These are phyloP conservation scores for Salvia hispanica DNA, from an alignment of 257 asterid species.

Conservation along the genomic window DNA sequence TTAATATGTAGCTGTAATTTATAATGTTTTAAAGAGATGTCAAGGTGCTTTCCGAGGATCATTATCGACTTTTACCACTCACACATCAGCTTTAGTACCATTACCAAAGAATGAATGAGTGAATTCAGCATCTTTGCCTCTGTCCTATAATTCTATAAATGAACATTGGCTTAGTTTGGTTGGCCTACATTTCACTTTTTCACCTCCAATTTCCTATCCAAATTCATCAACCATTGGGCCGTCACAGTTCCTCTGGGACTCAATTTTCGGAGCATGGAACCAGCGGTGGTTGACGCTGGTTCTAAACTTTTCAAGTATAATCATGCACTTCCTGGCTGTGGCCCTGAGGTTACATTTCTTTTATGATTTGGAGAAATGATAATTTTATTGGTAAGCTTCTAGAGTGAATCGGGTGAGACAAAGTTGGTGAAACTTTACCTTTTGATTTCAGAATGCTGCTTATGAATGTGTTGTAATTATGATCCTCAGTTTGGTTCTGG, in stretches of 20 bases:
- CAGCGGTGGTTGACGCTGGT: conserved; percentile 46
- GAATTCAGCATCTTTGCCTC: conserved; percentile 22
- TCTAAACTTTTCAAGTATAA: conserved; percentile 36
- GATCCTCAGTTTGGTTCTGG: conserved; percentile 10
- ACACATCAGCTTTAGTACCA: conserved; percentile 13
- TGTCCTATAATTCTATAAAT: conserved; percentile 34
- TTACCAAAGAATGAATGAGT: conserved; percentile 6
- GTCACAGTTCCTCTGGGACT: conserved; percentile 11
- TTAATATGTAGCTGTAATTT: conserved; percentile 7
- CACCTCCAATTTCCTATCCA: conserved; percentile 13
- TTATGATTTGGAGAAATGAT: conserved; percentile 8
- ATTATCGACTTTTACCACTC: conserved; percentile 27
- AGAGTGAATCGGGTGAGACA: background rate
- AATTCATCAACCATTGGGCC: conserved; percentile 27
- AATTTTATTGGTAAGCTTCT: conserved; percentile 24
- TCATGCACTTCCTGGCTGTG: conserved; percentile 31
- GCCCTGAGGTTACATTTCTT: conserved; percentile 36
- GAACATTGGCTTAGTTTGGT: conserved; percentile 24
- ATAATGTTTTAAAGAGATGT: conserved; percentile 10
- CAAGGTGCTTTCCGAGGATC: conserved; percentile 27
- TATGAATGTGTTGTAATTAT: conserved; percentile 9
- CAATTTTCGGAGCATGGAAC: conserved; percentile 36
- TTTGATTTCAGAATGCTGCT: conserved; percentile 1
- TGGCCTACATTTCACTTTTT: conserved; percentile 24
- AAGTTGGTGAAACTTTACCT: conserved; percentile 13